Base-by-base conservation (phyloP, 352 stramenopile species). In the Thalassiosira livingstoniorum region DNA sequence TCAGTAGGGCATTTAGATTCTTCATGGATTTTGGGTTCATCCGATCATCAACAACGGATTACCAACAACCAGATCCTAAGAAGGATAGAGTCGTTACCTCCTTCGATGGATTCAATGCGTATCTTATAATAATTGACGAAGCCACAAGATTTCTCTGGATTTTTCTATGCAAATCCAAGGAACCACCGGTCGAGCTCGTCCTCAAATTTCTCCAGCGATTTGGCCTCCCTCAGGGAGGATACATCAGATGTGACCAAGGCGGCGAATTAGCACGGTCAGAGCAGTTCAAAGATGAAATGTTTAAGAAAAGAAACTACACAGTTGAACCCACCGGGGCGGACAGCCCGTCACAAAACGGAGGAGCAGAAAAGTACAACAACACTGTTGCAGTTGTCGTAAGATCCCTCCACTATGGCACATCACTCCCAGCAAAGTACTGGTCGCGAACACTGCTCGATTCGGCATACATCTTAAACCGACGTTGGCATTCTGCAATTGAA, bases 21-120 rank as follows among this genome's bases (percentile, higher is more conserved):
- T 67, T 32, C 15, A 15, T 29, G 10, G 58, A 75, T 29, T 75
- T 75, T 15, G 35, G 54, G 1, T 67, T 75, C 27, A 2, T 75
- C 13, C 67, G 67, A 1, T 4, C 67, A 18, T 75, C 54, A 2
- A 55, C 66, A 3, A 31, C 23, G 2, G 66, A 75, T 42, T 75
- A 65, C 35, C 18, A n/a, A 0, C 21, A 37, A 25, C 66, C 47
- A 7, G 42, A 63, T 42, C 7, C 31, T 7, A 4, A 65, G 4
- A n/a, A 63, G 31, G 43, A 75, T 27, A 13, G 53, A 0, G 35
- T 75, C n/a, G 51, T 75, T 3, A 4, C 32, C 25, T 75, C 66
- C 0, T 65, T 55, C 25, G 66, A 75, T 65, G 66, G 66, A 1
- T 75, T 65, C 25, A 75, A 75, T 25, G 63, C 29, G 0, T 75